Evolutionary conservation across 352 stramenopile species (phyloP).

Genomic region (Phytophthora foliorum): DNA sequence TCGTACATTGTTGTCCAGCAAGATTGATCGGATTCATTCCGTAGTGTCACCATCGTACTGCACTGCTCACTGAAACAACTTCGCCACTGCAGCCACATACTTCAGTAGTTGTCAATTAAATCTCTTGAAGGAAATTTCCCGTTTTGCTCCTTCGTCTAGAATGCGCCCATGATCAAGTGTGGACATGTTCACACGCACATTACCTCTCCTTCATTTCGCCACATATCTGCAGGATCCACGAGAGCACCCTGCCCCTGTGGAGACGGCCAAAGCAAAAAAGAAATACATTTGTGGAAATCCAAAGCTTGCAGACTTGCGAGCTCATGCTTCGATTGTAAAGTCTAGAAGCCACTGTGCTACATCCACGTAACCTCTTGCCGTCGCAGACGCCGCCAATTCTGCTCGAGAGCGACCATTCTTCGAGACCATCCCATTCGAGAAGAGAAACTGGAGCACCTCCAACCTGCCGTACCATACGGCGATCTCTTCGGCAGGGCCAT

Average conservation of each 20-base stretch:
- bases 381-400: conserved; percentile 33
- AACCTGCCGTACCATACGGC: conserved; percentile 42
- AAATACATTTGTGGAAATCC: background rate
- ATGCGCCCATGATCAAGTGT: conserved; percentile 7
- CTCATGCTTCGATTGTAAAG: conserved; percentile 23
- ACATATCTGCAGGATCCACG: conserved; percentile 1
- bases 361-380: conserved; percentile 17
- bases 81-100: background rate
- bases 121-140: background rate
- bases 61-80: too few relatives aligned
- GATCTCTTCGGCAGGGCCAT: conserved; percentile 40
- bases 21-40: background rate
- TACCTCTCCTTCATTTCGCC: conserved; percentile 1
- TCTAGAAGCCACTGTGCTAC: conserved; percentile 36
- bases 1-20: background rate
- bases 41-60: background rate
- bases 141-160: conserved; percentile 6
- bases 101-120: conserved; percentile 2
- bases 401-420: conserved; percentile 33
- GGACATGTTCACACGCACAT: conserved; percentile 1
- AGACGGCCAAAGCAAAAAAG: background rate
- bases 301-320: background rate
- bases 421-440: conserved; percentile 34
- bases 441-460: conserved; percentile 42
- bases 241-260: conserved; percentile 5